These are phyloP conservation scores for Hymenoscyphus infarciens DNA, from an alignment of 2,329 filamentous ascomycete genomes.

Conservation along the genomic window DNA sequence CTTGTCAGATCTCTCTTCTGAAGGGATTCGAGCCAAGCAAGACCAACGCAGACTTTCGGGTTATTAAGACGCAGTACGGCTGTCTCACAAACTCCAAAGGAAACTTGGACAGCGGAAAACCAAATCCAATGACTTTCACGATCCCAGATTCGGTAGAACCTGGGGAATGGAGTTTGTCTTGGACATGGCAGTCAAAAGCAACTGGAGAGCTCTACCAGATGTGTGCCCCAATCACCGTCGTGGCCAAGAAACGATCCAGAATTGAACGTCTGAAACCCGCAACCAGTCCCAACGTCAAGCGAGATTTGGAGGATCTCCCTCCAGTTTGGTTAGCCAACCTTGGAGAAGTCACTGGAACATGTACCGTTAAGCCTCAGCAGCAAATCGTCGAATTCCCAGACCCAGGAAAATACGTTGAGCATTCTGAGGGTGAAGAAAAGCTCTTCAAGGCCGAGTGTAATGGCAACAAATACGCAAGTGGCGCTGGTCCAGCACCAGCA, in stretches of 20 bases:
- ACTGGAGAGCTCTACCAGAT: slow-evolving; percentile 8
- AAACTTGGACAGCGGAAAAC: slow-evolving; percentile 1
- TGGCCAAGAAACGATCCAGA: background rate
- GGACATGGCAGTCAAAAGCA: background rate
- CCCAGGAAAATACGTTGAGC: slow-evolving; percentile 5
- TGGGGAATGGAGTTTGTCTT: slow-evolving; percentile 5
- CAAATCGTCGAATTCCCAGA: slow-evolving; percentile 2
- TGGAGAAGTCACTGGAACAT: background rate
- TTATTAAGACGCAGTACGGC: slow-evolving; percentile 6
- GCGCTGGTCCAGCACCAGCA: background rate
- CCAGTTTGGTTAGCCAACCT: slow-evolving; percentile 6
- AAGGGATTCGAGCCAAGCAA: slow-evolving; percentile 1
- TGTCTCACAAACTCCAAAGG: background rate
- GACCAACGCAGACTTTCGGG: slow-evolving; percentile 3
- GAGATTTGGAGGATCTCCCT: background rate
- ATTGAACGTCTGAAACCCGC: background rate
- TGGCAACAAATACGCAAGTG: slow-evolving; percentile 2
- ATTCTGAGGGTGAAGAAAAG: slow-evolving; percentile 3
- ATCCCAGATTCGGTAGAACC: slow-evolving; percentile 5
- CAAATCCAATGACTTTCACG: background rate
- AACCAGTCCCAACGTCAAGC: background rate
- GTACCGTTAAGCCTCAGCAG: background rate
- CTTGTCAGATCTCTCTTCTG: slow-evolving; percentile 3
- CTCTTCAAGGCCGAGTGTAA: slow-evolving; percentile 7
- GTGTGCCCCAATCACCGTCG: slow-evolving; percentile 7